Evolutionary conservation across 1,284 basidiomycete genomes (phyloP).

Genomic region (Rhodofomes roseus): DNA sequence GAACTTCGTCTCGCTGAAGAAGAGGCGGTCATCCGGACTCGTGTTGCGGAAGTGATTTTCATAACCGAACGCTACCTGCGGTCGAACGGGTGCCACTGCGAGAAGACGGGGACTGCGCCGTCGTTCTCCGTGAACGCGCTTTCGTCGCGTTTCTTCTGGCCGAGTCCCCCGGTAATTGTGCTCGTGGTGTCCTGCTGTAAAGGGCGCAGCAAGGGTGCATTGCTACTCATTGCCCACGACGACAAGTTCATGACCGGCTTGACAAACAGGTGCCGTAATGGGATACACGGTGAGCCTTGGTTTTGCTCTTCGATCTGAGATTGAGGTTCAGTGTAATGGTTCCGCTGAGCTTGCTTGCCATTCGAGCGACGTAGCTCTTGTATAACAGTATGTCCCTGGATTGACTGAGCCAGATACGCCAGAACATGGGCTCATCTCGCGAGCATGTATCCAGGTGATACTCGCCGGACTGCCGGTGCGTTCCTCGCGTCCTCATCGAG

Average conservation of each 20-base stretch:
- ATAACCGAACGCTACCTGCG: conserved; percentile 31
- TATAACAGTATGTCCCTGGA: conserved; percentile 41
- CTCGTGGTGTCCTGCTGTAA: neutral
- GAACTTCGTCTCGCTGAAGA: conserved; percentile 20
- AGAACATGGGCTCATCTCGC: conserved; percentile 39
- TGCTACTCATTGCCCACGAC: conserved; percentile 22
- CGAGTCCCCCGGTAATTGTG: neutral
- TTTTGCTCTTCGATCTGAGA: neutral
- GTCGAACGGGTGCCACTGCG: conserved; percentile 48
- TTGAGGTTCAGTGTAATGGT: neutral
- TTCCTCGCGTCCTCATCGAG: conserved; percentile 41
- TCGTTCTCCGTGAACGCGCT: conserved; percentile 39
- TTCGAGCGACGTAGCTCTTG: conserved; percentile 37
- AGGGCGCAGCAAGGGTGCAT: conserved; percentile 28
- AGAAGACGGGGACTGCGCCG: conserved; percentile 49
- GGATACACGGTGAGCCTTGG: neutral
- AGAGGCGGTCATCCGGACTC: neutral
- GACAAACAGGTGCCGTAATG: conserved; percentile 7
- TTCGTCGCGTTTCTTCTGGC: neutral
- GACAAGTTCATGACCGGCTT: conserved; percentile 22
- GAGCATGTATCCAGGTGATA: conserved; percentile 39
- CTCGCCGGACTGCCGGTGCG: conserved; percentile 38
- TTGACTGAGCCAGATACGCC: conserved; percentile 36
- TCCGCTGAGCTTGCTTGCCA: conserved; percentile 26
- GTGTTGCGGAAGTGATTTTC: neutral